Evolutionary conservation across 2,329 filamentous ascomycete species (phyloP), one percentile per base, ranked within the genome.

Genomic region (Botrytis paeoniae): DNA sequence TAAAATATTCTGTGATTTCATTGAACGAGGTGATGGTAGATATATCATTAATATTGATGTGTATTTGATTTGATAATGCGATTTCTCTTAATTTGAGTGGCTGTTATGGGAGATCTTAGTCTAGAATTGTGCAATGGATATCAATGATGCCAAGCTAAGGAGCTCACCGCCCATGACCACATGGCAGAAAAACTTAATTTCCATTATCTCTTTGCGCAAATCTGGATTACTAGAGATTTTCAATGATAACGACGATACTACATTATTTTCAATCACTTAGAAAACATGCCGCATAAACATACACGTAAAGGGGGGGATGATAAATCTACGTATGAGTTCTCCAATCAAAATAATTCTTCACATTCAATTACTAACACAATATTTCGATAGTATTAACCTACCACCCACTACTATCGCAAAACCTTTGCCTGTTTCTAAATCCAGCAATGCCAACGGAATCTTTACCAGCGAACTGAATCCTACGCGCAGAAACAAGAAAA

Each of bases 231-330:
- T 25, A 20, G 25, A 57, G 22, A 20, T 41, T 68, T 57, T 16
- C 29, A 22, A 39, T n/a, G 10, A 43, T 35, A 18, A 43, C 61
- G 25, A 69, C 16, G 16, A 57, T 39, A 57, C 29, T 22, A 39
- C 12, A 29, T n/a, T 5, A 54, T 37, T n/a, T 22, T 22, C 63
- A n/a, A 37, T 48, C 29, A 35, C 14, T 10, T 16, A 29, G 18
- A 18, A 69, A 63, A 70, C 14, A 97, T 97, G 93, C 93, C 93
- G 81, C 93, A 95, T 84, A 97, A 97, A 83, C 93, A 97, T 82
- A 95, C 92, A 75, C 87, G 92, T 76, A 88, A 88, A 75, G 86
- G 85, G 12, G 85, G 85, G 72, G 85, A 84, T 18, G 87, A 90
- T 74, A 84, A 85, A 66, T 84, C 84, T 25, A 84, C 85, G 90